Conservation (phyloP, 1,284 basidiomycete species). For the Vanrija pseudolonga region DNA sequence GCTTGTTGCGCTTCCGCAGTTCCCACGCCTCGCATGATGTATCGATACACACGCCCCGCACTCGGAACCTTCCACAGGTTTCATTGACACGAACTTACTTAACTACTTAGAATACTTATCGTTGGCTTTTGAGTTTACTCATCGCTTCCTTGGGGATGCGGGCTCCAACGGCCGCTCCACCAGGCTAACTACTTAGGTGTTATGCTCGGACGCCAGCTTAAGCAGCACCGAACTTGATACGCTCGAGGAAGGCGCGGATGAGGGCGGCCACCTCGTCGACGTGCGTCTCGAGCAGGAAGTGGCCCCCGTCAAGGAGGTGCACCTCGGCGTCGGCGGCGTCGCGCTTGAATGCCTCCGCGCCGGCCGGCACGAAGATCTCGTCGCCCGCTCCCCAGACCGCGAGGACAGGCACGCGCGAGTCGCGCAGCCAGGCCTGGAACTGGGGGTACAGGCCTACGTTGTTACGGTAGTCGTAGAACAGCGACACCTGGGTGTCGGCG, state of each 20-base stretch:
- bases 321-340: slow-evolving; percentile 50
- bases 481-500: slow-evolving; percentile 51
- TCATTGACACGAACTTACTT: too few species aligned
- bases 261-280: slow-evolving; percentile 29
- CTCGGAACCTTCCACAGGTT: too few species aligned
- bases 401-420: slow-evolving; percentile 50
- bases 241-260: slow-evolving; percentile 20
- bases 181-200: neutral
- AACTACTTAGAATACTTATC: too few species aligned
- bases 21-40: too few species aligned
- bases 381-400: slow-evolving; percentile 57
- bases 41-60: too few species aligned
- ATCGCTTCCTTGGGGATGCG: too few species aligned
- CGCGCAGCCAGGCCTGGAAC: slow-evolving; percentile 53
- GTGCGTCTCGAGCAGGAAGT: slow-evolving; percentile 54
- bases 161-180: too few species aligned
- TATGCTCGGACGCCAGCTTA: neutral
- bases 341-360: slow-evolving; percentile 53
- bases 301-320: slow-evolving; percentile 52
- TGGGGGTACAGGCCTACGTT: slow-evolving; percentile 53
- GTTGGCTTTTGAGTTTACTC: too few species aligned
- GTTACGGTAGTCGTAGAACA: slow-evolving; percentile 53
- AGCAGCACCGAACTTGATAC: too few species aligned
- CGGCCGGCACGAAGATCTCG: slow-evolving; percentile 51
- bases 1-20: too few species aligned